Conservation (phyloP, 2,329 filamentous ascomycete genomes). For the Thelonectria olida region DNA sequence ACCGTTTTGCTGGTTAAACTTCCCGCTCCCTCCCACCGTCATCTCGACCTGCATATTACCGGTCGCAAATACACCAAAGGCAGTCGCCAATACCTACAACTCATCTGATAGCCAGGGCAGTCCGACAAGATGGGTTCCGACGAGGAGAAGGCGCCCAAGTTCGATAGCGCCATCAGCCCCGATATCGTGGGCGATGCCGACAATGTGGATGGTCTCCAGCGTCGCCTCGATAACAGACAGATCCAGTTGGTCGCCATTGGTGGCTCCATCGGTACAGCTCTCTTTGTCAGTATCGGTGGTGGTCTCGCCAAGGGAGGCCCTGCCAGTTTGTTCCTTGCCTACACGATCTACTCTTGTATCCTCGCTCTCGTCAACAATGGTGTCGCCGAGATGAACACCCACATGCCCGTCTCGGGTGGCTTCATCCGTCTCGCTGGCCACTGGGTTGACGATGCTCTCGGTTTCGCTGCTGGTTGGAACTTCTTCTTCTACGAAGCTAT, state of each 20-base stretch:
- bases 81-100: neutral
- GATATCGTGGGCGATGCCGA: conserved; percentile 40
- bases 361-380: conserved; percentile 72
- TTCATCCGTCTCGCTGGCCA: conserved; percentile 72
- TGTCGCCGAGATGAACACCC: conserved; percentile 71
- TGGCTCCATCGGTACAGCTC: conserved; percentile 65
- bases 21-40: neutral
- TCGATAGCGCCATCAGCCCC: conserved; percentile 36
- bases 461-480: conserved; percentile 61
- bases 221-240: conserved; percentile 62
- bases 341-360: conserved; percentile 62
- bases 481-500: conserved; percentile 57
- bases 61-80: conserved; percentile 8
- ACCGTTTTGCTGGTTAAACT: conserved; percentile 15
- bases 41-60: neutral
- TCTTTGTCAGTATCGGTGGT: conserved; percentile 70
- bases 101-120: neutral
- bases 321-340: conserved; percentile 66
- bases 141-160: conserved; percentile 41
- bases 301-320: conserved; percentile 58
- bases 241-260: conserved; percentile 69
- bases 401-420: conserved; percentile 69
- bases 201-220: conserved; percentile 52
- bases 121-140: conserved; percentile 27
- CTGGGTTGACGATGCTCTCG: conserved; percentile 73